Base-by-base conservation (phyloP, 352 stramenopile genomes). In the Phytophthora vignae region DNA sequence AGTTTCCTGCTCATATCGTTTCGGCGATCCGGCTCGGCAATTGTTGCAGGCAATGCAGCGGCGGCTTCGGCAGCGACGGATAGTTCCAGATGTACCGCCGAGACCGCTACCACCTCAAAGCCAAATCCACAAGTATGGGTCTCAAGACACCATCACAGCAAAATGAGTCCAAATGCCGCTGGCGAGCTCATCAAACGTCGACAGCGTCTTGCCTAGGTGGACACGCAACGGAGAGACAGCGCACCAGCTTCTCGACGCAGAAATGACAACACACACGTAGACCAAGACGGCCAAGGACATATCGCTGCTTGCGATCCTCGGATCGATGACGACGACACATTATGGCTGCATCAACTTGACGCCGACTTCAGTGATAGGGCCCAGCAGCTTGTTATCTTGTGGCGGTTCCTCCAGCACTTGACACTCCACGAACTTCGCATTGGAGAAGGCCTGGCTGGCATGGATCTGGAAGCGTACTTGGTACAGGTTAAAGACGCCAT, bases 1-100 rank as follows among this genome's bases (percentile, higher is more conserved):
- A 58, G 63, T 4, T 78, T 78, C 44, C 50, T 64, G 38, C 62
- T 78, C 11, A 48, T 78, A 17, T 78, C 71, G 10, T 78, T 75
- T 52, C 71, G 71, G 10, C 71, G 71, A 50, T 69, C 71, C 0
- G 29, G 21, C 1, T 50, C 25, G 17, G 15, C 44, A 0, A 19
- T 50, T 17, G n/a, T 22, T 19, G n/a, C 44, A 6, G 8, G 8
- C 3, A 50, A 22, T 19, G 17, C 38, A n/a, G 58, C 40, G 3
- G 44, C 22, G 4, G 42, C 11, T 8, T 27, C 54, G 1, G 31
- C 60, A 17, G 27, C 44, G 19, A 25, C 55, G 29, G 29, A 19
- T 49, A 29, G 19, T 1, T 19, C 21, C 48, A 10, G 8, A 5
- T 17, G 22, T 22, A 19, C 22, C 44, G 44, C 8, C 8, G 5